Conservation (phyloP, 257 asterid genomes). For the Striga asiatica region DNA sequence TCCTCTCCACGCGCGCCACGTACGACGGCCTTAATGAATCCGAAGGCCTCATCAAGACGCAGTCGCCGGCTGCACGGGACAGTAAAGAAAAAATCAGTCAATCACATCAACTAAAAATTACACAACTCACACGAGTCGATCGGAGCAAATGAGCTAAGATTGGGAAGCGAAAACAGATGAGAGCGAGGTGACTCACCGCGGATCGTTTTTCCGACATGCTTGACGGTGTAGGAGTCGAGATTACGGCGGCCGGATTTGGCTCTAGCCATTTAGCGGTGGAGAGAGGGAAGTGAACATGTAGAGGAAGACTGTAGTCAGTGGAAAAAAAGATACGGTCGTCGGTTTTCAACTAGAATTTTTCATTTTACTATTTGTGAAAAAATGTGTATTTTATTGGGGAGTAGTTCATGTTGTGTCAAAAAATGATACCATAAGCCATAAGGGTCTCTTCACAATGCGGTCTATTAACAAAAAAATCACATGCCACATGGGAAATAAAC, state of each 20-base stretch:
- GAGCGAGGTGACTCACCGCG: constrained; percentile 41
- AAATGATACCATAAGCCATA: no score
- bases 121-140: not conserved
- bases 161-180: not conserved
- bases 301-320: not conserved
- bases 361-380: not conserved
- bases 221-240: constrained; percentile 61
- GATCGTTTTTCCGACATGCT: constrained; percentile 55
- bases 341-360: not conserved
- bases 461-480: no score
- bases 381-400: no score
- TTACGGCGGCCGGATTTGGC: constrained; percentile 54
- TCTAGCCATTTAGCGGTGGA: constrained; percentile 55
- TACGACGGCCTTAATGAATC: constrained; percentile 79
- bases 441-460: no score
- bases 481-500: no score
- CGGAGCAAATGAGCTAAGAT: not conserved
- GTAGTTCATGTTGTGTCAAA: no score
- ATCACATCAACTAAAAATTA: constrained; percentile 13
- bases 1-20: constrained; percentile 77
- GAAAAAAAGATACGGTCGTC: not conserved
- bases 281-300: constrained; percentile 11
- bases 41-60: constrained; percentile 76
- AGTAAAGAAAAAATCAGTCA: constrained; percentile 5
- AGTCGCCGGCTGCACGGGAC: constrained; percentile 75